A percentile compares a stretch with the other conserved stretches of the same genome.
These are phyloP conservation scores for Mortierella claussenii DNA, from an alignment of 192 early-diverging fungal genomes.

Conservation along the genomic window DNA sequence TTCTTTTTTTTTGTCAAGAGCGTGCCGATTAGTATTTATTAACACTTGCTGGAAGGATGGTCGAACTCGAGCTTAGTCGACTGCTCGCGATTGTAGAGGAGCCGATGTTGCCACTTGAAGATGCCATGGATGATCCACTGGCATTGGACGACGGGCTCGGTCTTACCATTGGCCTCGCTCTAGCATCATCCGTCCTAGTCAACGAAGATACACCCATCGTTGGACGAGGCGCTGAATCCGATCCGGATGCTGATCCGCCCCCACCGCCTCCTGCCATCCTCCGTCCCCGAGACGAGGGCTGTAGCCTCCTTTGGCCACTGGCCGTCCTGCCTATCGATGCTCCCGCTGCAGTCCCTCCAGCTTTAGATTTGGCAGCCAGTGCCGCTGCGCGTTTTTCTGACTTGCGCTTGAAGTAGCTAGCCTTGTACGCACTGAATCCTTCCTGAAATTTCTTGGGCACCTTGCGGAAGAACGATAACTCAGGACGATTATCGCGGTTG, in stretches of 20 bases:
- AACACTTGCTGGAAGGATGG: too few relatives aligned
- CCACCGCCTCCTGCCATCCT: slow-evolving; percentile 30
- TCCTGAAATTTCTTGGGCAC: slow-evolving; percentile 67
- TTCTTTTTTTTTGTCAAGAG: too few relatives aligned
- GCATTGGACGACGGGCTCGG: neutral
- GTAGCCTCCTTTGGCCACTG: slow-evolving; percentile 19
- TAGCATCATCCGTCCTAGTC: slow-evolving; percentile 1
- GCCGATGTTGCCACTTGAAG: too few relatives aligned
- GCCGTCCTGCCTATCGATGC: neutral
- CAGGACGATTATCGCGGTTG: slow-evolving; percentile 55
- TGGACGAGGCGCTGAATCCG: slow-evolving; percentile 29
- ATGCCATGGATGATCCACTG: neutral
- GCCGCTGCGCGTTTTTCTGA: slow-evolving; percentile 53
- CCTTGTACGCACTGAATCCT: slow-evolving; percentile 60
- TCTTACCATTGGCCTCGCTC: slow-evolving; percentile 2
- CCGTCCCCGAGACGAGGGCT: slow-evolving; percentile 24
- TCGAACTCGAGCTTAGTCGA: too few relatives aligned
- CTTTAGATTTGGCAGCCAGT: slow-evolving; percentile 2
- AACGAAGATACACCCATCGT: slow-evolving; percentile 11
- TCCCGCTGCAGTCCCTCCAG: slow-evolving; percentile 1
- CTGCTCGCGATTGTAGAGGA: too few relatives aligned
- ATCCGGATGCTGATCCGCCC: slow-evolving; percentile 42
- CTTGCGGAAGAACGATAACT: slow-evolving; percentile 61
- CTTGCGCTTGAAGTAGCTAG: slow-evolving; percentile 59
- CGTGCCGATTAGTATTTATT: too few relatives aligned